Conservation (phyloP, 495 filamentous ascomycete genomes). For the Clohesyomyces aquaticus region DNA sequence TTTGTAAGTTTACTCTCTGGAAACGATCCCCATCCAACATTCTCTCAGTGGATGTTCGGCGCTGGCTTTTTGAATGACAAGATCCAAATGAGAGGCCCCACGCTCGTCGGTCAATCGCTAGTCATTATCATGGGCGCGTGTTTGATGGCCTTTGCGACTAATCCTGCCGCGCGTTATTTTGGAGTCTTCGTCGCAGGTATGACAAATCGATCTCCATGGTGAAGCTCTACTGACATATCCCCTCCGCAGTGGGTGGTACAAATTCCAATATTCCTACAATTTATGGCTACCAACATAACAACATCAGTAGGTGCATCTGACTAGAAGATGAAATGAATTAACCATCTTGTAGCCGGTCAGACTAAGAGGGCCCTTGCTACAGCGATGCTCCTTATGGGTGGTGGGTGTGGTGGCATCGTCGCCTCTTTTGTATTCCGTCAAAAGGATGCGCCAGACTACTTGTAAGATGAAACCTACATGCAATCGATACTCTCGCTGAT, state of each 20-base stretch:
- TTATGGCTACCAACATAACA: slow-evolving; percentile 29
- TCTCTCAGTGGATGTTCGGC: slow-evolving; percentile 57
- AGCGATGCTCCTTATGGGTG: slow-evolving; percentile 43
- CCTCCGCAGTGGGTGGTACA: slow-evolving; percentile 4
- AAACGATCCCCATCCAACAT: no score
- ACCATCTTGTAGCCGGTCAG: slow-evolving; percentile 7
- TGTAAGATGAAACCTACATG: background rate
- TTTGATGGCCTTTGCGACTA: slow-evolving; percentile 56
- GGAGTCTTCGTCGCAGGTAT: slow-evolving; percentile 10
- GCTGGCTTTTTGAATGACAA: slow-evolving; percentile 60
- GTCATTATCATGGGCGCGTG: slow-evolving; percentile 54
- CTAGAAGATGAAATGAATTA: background rate
- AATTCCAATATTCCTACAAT: slow-evolving; percentile 37
- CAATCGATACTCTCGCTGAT: background rate
- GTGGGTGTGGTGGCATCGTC: slow-evolving; percentile 30
- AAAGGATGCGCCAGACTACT: slow-evolving; percentile 29
- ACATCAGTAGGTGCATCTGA: slow-evolving; percentile 18
- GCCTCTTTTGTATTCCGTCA: slow-evolving; percentile 20
- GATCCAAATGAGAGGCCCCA: slow-evolving; percentile 59
- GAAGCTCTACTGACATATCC: slow-evolving; percentile 25
- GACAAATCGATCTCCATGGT: background rate
- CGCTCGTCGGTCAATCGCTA: slow-evolving; percentile 59
- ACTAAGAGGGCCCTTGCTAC: slow-evolving; percentile 39
- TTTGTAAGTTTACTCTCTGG: slow-evolving; percentile 56
- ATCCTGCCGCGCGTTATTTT: slow-evolving; percentile 7